These are phyloP conservation scores for Exophiala aquamarina DNA, from an alignment of 2,329 filamentous ascomycete species.

Conservation along the genomic window DNA sequence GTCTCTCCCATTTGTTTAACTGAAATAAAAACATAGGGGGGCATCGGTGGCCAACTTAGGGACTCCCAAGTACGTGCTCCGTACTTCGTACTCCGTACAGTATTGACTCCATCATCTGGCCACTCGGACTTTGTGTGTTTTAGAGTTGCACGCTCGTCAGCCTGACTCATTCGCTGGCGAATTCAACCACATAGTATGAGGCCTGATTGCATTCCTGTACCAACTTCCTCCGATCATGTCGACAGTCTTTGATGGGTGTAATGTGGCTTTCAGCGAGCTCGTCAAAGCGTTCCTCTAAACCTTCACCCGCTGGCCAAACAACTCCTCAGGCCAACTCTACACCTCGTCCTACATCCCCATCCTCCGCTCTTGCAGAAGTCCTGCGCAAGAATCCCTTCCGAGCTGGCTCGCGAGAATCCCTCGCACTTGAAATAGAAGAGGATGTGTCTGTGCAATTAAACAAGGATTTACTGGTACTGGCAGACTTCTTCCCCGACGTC, in stretches of 20 bases:
- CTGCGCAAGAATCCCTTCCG: constrained; percentile 47
- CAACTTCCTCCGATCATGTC: constrained; percentile 16
- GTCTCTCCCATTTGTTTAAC: too few species aligned
- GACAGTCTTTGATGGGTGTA: constrained; percentile 9
- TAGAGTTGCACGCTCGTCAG: not conserved
- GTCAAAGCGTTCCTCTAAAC: constrained; percentile 20
- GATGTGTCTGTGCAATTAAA: constrained; percentile 42
- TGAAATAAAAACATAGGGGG: too few species aligned
- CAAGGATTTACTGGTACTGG: constrained; percentile 40
- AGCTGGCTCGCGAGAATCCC: constrained; percentile 15
- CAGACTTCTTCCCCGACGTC: constrained; percentile 47
- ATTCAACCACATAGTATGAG: too few species aligned
- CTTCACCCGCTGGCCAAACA: constrained; percentile 7
- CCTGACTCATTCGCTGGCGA: too few species aligned
- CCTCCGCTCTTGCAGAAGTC: constrained; percentile 42
- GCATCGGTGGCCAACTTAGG: too few species aligned
- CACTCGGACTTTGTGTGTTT: not conserved
- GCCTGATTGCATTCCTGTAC: not conserved
- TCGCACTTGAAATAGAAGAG: constrained; percentile 31
- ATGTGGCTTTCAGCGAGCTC: constrained; percentile 22
- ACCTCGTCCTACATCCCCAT: constrained; percentile 29
- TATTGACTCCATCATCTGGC: not conserved
- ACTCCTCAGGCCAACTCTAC: constrained; percentile 14
- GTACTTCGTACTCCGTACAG: constrained; percentile 2
- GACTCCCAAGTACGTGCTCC: too few species aligned